Evolutionary conservation across 2,329 filamentous ascomycete genomes (phyloP).

Genomic region (Penicillium crustosum): DNA sequence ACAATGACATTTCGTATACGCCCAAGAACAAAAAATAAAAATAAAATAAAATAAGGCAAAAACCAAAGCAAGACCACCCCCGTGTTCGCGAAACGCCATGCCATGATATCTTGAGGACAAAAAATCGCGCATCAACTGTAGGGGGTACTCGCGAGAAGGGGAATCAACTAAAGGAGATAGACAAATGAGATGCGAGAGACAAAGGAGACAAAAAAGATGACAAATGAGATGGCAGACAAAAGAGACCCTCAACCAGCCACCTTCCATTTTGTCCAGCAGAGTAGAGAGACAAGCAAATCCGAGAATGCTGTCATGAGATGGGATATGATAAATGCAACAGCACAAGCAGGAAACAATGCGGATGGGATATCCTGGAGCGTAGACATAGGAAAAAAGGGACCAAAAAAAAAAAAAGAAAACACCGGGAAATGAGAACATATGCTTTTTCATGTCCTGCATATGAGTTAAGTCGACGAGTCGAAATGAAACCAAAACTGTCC

Average conservation of each 20-base stretch:
- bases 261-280: background rate
- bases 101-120: constrained; percentile 19
- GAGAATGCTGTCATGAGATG: background rate
- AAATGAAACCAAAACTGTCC: background rate
- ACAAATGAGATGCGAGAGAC: constrained; percentile 2
- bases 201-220: background rate
- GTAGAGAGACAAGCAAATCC: background rate
- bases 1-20: background rate
- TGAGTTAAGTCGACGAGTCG: background rate
- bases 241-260: constrained; percentile 1
- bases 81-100: constrained; percentile 23
- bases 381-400: background rate
- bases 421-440: constrained; percentile 2
- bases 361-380: constrained; percentile 1
- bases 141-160: constrained; percentile 26
- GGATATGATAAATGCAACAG: background rate
- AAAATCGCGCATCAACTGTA: constrained; percentile 18
- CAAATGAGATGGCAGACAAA: constrained; percentile 9
- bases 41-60: constrained; percentile 1
- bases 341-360: background rate
- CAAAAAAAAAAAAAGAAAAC: background rate
- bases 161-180: constrained; percentile 1
- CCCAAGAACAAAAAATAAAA: background rate
- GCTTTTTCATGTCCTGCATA: constrained; percentile 9
- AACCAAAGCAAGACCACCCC: constrained; percentile 13